phyloP scores from a whole-genome alignment of 257 asterid species.

The Solanum sejunctum region DNA sequence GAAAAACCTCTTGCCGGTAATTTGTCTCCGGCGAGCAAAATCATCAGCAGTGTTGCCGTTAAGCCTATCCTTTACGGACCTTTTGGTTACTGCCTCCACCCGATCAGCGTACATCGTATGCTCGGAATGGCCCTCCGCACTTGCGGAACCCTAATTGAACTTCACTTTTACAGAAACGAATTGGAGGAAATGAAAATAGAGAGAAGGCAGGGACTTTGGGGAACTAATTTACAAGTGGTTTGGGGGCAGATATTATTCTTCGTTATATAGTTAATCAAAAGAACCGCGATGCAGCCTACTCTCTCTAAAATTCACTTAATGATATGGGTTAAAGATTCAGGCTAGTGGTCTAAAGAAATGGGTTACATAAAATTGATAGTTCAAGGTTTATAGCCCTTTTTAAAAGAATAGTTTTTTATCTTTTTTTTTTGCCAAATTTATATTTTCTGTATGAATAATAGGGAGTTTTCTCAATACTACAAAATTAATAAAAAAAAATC shows the following conservation, averaged over 20 bases:
- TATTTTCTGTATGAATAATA: too few relatives aligned
- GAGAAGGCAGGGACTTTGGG: not conserved
- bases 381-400: too few relatives aligned
- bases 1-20: slow-evolving; percentile 60
- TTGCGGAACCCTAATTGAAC: slow-evolving; percentile 24
- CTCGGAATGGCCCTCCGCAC: slow-evolving; percentile 1
- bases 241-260: not conserved
- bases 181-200: not conserved
- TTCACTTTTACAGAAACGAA: not conserved
- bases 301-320: not conserved
- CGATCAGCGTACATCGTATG: slow-evolving; percentile 74
- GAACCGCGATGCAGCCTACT: not conserved
- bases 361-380: not conserved
- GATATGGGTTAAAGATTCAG: not conserved
- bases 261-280: not conserved
- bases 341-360: not conserved
- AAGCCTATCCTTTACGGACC: slow-evolving; percentile 69
- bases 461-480: too few relatives aligned
- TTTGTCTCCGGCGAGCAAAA: slow-evolving; percentile 39
- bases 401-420: too few relatives aligned
- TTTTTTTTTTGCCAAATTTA: too few relatives aligned
- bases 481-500: too few relatives aligned
- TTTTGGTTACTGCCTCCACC: slow-evolving; percentile 47
- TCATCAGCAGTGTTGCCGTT: slow-evolving; percentile 35
- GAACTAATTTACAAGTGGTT: not conserved